Percentiles rank a stretch among this genome's conserved stretches.
phyloP scores from a whole-genome alignment of 768 basidiomycete genomes.

The Mycena rebaudengoi region DNA sequence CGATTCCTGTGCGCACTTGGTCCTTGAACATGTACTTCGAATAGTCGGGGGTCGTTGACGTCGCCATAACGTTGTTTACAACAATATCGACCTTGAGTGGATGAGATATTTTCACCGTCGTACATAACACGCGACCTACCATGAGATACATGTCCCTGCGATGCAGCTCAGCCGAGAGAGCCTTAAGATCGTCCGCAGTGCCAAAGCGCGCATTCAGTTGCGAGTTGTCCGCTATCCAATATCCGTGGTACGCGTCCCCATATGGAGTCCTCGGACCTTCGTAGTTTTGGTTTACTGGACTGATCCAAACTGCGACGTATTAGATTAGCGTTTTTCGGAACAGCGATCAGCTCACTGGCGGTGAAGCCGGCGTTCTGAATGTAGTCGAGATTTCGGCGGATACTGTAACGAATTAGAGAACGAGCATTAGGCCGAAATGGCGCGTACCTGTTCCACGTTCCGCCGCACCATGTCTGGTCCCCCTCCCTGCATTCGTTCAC shows the following conservation, averaged over 20 bases:
- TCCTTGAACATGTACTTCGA: conserved; percentile 77
- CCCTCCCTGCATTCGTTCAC: conserved; percentile 63
- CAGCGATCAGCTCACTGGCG: conserved; percentile 52
- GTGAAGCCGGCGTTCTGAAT: conserved; percentile 86
- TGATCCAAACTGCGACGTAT: conserved; percentile 73
- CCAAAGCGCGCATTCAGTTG: conserved; percentile 72
- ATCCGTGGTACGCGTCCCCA: conserved; percentile 88
- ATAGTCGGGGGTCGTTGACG: conserved; percentile 67
- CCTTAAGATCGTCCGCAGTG: conserved; percentile 69
- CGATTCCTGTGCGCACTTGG: conserved; percentile 51
- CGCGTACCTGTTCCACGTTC: conserved; percentile 73
- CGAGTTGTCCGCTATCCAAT: conserved; percentile 78
- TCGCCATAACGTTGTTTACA: conserved; percentile 86
- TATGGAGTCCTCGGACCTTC: conserved; percentile 74
- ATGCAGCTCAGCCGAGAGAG: conserved; percentile 69
- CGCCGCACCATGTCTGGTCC: conserved; percentile 82
- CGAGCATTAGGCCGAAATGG: conserved; percentile 30
- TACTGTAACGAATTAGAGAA: conserved; percentile 39
- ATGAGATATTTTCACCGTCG: not conserved
- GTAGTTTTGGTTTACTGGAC: conserved; percentile 83
- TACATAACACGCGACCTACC: conserved; percentile 38
- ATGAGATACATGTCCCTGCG: conserved; percentile 84
- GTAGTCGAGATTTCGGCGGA: conserved; percentile 84
- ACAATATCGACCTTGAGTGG: conserved; percentile 67
- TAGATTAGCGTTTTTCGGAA: not conserved